A percentile compares a stretch with the other conserved stretches of the same genome.
Conservation (phyloP, 2,329 filamentous ascomycete species). For the Colletotrichum ledebouriae region DNA sequence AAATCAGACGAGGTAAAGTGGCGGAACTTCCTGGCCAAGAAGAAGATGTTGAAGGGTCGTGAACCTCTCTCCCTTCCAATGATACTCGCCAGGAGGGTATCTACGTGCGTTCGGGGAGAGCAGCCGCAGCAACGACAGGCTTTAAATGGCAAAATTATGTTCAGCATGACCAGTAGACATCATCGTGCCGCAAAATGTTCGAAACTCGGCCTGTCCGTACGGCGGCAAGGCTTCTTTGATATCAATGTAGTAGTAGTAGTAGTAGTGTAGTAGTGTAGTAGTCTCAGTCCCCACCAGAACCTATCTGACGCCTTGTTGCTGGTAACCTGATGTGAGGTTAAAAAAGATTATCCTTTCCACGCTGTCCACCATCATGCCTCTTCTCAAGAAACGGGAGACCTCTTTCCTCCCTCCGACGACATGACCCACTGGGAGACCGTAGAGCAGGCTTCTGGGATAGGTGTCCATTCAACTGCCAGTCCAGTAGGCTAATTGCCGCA, state of each 20-base stretch:
- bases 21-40: too few relatives aligned
- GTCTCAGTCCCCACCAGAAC: conserved; percentile 16
- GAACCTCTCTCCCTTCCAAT: too few relatives aligned
- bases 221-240: conserved; percentile 27
- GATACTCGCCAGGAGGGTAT: too few relatives aligned
- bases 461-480: not conserved
- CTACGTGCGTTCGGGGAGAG: too few relatives aligned
- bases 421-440: too few relatives aligned
- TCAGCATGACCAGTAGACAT: not conserved
- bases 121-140: too few relatives aligned
- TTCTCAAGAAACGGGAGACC: conserved; percentile 12
- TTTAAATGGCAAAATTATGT: not conserved
- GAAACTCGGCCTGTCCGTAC: conserved; percentile 4
- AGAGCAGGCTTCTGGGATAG: too few relatives aligned
- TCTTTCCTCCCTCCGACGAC: not conserved
- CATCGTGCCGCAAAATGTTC: too few relatives aligned
- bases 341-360: conserved; percentile 4
- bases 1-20: too few relatives aligned
- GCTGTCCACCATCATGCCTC: conserved; percentile 8
- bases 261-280: not conserved
- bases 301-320: conserved; percentile 38
- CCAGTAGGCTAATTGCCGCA: not conserved
- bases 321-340: conserved; percentile 16
- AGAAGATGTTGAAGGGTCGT: too few relatives aligned
- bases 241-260: conserved; percentile 31